Percentiles rank a stretch among this genome's conserved stretches.
phyloP scores from a whole-genome alignment of 2,329 filamentous ascomycete species.

The Grosmannia clavigera region DNA sequence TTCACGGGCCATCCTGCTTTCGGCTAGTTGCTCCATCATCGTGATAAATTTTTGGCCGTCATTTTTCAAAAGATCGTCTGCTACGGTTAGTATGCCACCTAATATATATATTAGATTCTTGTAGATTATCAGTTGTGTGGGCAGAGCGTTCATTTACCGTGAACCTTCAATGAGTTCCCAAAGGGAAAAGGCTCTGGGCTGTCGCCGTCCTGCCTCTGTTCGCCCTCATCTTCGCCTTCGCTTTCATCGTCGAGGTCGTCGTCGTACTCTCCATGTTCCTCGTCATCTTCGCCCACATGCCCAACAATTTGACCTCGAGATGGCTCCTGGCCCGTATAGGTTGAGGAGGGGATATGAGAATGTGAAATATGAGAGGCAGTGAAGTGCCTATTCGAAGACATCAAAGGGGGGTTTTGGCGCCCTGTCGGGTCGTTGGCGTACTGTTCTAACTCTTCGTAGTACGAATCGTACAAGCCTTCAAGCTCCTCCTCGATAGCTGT shows the following conservation, averaged over 20 bases:
- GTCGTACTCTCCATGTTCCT: constrained; percentile 38
- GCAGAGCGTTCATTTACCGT: constrained; percentile 40
- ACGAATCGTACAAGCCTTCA: constrained; percentile 94
- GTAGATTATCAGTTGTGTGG: neutral
- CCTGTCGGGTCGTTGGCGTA: constrained; percentile 64
- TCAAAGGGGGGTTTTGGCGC: constrained; percentile 58
- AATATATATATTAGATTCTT: constrained; percentile 12
- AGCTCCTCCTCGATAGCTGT: constrained; percentile 97
- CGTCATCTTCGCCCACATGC: constrained; percentile 45
- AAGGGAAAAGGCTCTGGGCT: constrained; percentile 91
- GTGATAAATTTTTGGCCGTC: constrained; percentile 99
- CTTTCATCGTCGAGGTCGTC: constrained; percentile 42
- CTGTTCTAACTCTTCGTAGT: constrained; percentile 95
- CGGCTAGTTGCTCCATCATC: constrained; percentile 99
- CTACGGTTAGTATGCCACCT: constrained; percentile 97
- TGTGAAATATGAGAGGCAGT: constrained; percentile 41
- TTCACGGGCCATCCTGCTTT: constrained; percentile 93
- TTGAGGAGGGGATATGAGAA: constrained; percentile 43
- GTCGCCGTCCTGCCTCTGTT: constrained; percentile 46
- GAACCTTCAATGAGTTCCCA: constrained; percentile 91
- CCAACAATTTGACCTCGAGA: constrained; percentile 63
- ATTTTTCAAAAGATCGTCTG: constrained; percentile 96
- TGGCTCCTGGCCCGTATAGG: constrained; percentile 55
- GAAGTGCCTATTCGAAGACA: constrained; percentile 54
- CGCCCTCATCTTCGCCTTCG: constrained; percentile 59